Base-by-base conservation (phyloP, 306 rosid genomes). In the Lathyrus sativus region DNA sequence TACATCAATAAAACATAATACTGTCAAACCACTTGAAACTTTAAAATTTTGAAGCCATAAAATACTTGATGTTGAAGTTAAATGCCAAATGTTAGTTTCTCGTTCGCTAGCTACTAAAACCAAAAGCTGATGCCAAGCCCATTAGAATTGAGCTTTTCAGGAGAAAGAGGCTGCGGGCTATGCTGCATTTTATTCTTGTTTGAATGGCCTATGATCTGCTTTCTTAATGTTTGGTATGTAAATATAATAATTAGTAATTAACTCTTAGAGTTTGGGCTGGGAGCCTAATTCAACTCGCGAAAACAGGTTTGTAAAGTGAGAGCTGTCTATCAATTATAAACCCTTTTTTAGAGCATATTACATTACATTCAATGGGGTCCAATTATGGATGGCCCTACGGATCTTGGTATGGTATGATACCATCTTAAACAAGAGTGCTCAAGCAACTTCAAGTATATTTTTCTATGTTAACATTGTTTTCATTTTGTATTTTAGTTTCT, bases 101-200 rank as follows among this genome's bases (percentile, higher is more conserved):
- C 17, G 45, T 26, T 65, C 24, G 44, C 76, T 45, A 15, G 65
- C 55, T 17, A n/a, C 50, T 14, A 68, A 58, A 56, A 38, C 17
- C 11, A 56, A 45, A 62, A 46, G 53, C 41, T 64, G 55, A 71
- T 77, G 48, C 22, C 59, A 68, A 37, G 35, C 11, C 37, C 54
- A 31, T 26, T 44, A 46, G 64, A 51, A 74, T 3, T 12, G 49
- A 70, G 4, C 13, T 51, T 66, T 58, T 37, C 15, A 24, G 43
- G 60, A 58, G 63, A 22, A 39, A 56, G 41, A 56, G 26, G 17
- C 53, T n/a, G 11, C 9, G 6, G 12, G 41, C 42, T 18, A 7
- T 53, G 39, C 24, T 4, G 17, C 22, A 9, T 22, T 60, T 28
- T 37, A 17, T 54, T 56, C 7, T 37, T 65, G 28, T 49, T 65